A percentile compares a stretch with the other conserved stretches of the same genome.
These are phyloP conservation scores for Porphyrellus cyaneotinctus DNA, from an alignment of 768 basidiomycete genomes.

Conservation along the genomic window DNA sequence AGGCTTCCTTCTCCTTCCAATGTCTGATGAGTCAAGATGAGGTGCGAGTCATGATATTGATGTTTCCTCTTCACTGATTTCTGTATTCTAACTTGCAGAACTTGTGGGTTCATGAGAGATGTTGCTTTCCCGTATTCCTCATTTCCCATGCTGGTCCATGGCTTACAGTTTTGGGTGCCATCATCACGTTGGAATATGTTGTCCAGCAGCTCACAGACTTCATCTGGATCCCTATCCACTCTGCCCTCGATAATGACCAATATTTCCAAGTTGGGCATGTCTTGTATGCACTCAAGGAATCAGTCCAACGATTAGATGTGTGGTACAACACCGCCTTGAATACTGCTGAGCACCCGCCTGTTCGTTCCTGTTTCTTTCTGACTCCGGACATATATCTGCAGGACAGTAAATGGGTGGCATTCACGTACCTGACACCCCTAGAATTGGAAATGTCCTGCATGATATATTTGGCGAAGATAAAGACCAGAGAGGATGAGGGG, in stretches of 20 bases:
- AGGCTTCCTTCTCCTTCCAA: slow-evolving; percentile 26
- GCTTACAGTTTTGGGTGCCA: slow-evolving; percentile 31
- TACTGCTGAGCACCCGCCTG: background rate
- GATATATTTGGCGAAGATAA: slow-evolving; percentile 24
- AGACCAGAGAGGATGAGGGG: background rate
- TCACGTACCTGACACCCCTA: slow-evolving; percentile 6
- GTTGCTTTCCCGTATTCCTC: slow-evolving; percentile 32
- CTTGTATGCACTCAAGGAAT: slow-evolving; percentile 22
- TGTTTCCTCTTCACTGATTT: background rate
- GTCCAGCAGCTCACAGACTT: slow-evolving; percentile 35
- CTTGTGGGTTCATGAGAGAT: background rate
- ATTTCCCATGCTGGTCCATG: slow-evolving; percentile 17
- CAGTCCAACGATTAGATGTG: slow-evolving; percentile 3
- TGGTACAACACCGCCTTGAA: slow-evolving; percentile 19
- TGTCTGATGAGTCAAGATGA: slow-evolving; percentile 8
- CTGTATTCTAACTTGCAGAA: background rate
- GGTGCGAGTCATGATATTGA: background rate
- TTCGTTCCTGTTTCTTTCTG: slow-evolving; percentile 22
- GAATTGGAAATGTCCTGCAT: slow-evolving; percentile 12
- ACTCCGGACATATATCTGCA: slow-evolving; percentile 2
- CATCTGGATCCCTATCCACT: slow-evolving; percentile 23
- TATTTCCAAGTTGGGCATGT: slow-evolving; percentile 13
- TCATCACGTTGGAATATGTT: slow-evolving; percentile 26
- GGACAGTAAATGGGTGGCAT: background rate
- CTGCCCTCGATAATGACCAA: slow-evolving; percentile 15